Conservation (phyloP, 2,329 filamentous ascomycete genomes). For the Karstenula rhodostoma region DNA sequence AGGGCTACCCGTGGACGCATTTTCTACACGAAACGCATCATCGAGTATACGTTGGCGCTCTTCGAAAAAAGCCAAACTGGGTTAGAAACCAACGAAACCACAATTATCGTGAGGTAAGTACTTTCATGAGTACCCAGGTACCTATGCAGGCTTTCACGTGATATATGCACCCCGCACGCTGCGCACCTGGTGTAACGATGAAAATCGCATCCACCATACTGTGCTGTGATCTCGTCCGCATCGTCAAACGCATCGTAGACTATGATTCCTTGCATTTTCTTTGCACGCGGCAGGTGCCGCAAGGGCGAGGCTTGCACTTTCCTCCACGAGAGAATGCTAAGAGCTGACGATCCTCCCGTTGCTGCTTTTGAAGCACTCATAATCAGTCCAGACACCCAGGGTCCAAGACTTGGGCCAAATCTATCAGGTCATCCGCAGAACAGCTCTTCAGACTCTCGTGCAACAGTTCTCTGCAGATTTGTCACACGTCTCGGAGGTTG, state of each 20-base stretch:
- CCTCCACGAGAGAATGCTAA: conserved; percentile 11
- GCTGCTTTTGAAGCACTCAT: neutral
- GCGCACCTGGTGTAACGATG: neutral
- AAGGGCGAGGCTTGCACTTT: conserved; percentile 18
- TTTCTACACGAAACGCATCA: too few species aligned
- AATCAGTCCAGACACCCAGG: neutral
- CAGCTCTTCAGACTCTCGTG: conserved; percentile 14
- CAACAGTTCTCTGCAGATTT: conserved; percentile 15
- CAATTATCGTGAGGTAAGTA: too few species aligned
- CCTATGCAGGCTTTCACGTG: neutral
- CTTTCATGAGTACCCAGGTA: too few species aligned
- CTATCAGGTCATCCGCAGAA: neutral
- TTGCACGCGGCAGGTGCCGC: conserved; percentile 12
- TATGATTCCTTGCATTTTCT: conserved; percentile 18
- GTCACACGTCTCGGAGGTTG: conserved; percentile 14
- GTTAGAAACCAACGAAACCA: too few species aligned
- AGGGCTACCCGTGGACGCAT: too few species aligned
- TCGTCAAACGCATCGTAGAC: neutral
- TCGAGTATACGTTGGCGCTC: too few species aligned
- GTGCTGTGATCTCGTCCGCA: neutral
- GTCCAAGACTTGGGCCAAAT: neutral
- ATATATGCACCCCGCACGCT: neutral
- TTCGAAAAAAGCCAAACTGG: too few species aligned
- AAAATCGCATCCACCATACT: neutral
- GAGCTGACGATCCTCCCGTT: neutral